Percentiles rank a stretch among this genome's conserved stretches.
Evolutionary conservation across 2,329 filamentous ascomycete species (phyloP).

Genomic region (Lachnellula subtilissima): DNA sequence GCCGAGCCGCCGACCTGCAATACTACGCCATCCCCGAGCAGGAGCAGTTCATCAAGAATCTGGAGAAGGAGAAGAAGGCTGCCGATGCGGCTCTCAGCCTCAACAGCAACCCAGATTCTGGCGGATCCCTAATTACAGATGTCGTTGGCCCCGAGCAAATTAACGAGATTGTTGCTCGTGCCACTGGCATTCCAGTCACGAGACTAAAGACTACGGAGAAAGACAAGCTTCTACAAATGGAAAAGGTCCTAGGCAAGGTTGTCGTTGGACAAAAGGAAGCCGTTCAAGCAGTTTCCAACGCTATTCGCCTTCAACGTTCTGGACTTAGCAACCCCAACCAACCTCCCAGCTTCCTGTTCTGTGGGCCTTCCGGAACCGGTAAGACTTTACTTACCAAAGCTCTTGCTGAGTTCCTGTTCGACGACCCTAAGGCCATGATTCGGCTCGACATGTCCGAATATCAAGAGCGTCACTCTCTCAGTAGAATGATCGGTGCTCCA

Average conservation of each 20-base stretch:
- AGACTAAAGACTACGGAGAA: conserved; percentile 92
- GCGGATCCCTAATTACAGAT: conserved; percentile 78
- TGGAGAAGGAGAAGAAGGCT: conserved; percentile 75
- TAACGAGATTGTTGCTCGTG: conserved; percentile 94
- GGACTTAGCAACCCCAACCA: conserved; percentile 94
- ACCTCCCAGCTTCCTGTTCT: conserved; percentile 97
- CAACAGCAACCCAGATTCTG: conserved; percentile 49
- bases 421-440: conserved; percentile 96
- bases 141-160: conserved; percentile 96
- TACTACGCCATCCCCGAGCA: conserved; percentile 98
- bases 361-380: conserved; percentile 94
- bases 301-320: conserved; percentile 90
- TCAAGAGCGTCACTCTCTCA: conserved; percentile 92
- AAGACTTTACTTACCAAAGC: conserved; percentile 97
- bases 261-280: conserved; percentile 95
- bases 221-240: conserved; percentile 98
- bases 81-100: conserved; percentile 68
- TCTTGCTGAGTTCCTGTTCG: conserved; percentile 94
- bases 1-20: conserved; percentile 85
- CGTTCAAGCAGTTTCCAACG: conserved; percentile 87
- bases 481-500: conserved; percentile 95
- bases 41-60: conserved; percentile 68
- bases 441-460: conserved; percentile 99
- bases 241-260: conserved; percentile 73
- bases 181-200: conserved; percentile 98